Base-by-base conservation (phyloP, 768 basidiomycete genomes). In the Tremella mesenterica region DNA sequence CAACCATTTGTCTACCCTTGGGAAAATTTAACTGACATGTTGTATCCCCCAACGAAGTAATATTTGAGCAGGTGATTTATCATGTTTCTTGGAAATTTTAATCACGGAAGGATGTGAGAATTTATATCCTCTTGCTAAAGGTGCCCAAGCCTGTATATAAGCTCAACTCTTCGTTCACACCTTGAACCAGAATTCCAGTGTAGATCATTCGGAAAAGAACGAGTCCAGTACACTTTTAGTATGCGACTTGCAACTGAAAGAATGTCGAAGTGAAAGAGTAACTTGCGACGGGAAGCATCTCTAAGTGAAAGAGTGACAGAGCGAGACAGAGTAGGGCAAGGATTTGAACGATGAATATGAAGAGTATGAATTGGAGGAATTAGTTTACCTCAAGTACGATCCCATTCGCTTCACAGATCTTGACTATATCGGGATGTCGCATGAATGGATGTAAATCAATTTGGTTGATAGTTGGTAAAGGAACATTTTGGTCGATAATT, bases 1-100 rank as follows among this genome's bases (percentile, higher is more conserved):
- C n/a, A 47, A 8, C 14, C 16, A 12, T n/a, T n/a, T n/a, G n/a
- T 25, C 21, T 18, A 47, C 9, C 16, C 28, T 48, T 48, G 10
- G 14, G 47, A 46, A 18, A 44, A 18, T 31, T 39, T 8, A 23
- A 63, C 63, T 45, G 48, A 75, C 86, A 76, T 85, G 84, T 70
- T 90, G 85, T n/a, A 90, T 72, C 10, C 81, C 83, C 88, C 90
- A 95, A 21, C 92, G 81, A 26, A 87, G 74, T 33, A 86, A 74
- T 44, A 88, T 74, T 64, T 95, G 91, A 16, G 88, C 76, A 14
- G 64, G 65, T 16, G 66, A 56, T 62, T 81, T 85, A 33, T 70
- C 63, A 65, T 85, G 81, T 67, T 81, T 82, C 36, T 76, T 60
- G 5, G 79, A 78, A 31, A 81, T 73, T 28, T 64, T 64, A 23